Evolutionary conservation across 2,329 filamentous ascomycete species (phyloP), one percentile per base, ranked within the genome.

Genomic region (Botrytis tulipae): DNA sequence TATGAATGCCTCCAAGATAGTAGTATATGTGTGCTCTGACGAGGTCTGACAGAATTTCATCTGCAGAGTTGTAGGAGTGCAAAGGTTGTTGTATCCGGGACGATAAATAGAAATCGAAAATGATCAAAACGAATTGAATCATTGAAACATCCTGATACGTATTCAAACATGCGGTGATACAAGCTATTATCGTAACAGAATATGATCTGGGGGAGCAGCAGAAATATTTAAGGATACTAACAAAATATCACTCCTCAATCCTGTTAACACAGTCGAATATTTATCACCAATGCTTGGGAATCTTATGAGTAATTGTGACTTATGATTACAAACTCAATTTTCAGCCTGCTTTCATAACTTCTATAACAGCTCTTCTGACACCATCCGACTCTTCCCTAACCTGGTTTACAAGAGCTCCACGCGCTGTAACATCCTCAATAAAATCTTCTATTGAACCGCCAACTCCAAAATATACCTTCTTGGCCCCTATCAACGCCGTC

Each of bases 401-500:
- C 67, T 84, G 83, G 59, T 84, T 81, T 51, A 91, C 85, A 4
- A 77, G 75, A 18, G 83, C 85, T 3, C 88, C 89, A 54, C 84
- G 84, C 0, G 80, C 82, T 72, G 83, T 83, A 60, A 89, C 86
- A 75, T 83, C 84, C 69, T 85, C 82, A 66, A 90, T 83, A 77
- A 96, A 93, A 76, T 93, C 92, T 80, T 94, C 91, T 35, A 96
- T 86, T 32, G 92, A 94, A 0, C 93, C 93, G 0, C 93, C 93
- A 8, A 96, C 93, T 4, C 93, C 93, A 82, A 96, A 96, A 82
- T 96, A 96, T 18, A 95, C 86, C 76, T 89, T 88, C 84, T 96
- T 96, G 1, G 93, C 93, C 4, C 88, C 93, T 8, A 95, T 87
- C 32, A 94, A 84, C 1, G 91, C 90, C 67, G 60, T 77, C 51